Base-by-base conservation (phyloP, 1,139 yeast species). In the Yamadazyma dushanensis region DNA sequence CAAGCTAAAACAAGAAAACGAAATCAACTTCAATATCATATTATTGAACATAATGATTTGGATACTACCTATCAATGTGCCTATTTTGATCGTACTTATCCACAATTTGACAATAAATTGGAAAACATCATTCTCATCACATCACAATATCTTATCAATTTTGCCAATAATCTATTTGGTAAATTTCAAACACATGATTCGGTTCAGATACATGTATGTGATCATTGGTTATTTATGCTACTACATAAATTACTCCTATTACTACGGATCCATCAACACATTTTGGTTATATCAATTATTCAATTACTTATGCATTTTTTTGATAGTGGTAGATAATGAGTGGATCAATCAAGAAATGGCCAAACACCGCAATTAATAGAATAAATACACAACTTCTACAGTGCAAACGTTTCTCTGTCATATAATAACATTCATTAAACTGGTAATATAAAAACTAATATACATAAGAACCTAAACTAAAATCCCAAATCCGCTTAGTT, bases 91-190 rank as follows among this genome's bases (percentile, higher is more conserved):
- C 41, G 92, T 83, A 2, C 82, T 83, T 58, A 62, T 82, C 17
- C 90, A 83, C 51, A 83, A 84, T 52, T 61, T 83, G 41, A 71
- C 82, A 2, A 70, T 83, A 26, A 76, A 70, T 45, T 83, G 92
- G 90, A 73, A 67, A 36, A 83, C 89, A 0, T 85, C 90, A 16
- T 83, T 84, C 47, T 77, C 83, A 11, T 81, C 90, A 0, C 92
- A 83, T 53, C 92, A 83, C 53, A 83, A 83, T 50, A 63, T 82
- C 33, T 56, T 83, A 39, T 82, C 89, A 0, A 73, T 84, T 14
- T 56, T 80, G 9, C 90, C 92, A 1, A 75, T 81, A 1, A 63
- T 83, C 10, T 45, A 76, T 7, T 49, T 81, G 35, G 40, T 26
- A 28, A 48, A 38, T 28, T 53, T 26, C 49, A 57, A 37, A 25